Conservation (phyloP, 2,329 filamentous ascomycete species). For the Raffaelea albimanens region DNA sequence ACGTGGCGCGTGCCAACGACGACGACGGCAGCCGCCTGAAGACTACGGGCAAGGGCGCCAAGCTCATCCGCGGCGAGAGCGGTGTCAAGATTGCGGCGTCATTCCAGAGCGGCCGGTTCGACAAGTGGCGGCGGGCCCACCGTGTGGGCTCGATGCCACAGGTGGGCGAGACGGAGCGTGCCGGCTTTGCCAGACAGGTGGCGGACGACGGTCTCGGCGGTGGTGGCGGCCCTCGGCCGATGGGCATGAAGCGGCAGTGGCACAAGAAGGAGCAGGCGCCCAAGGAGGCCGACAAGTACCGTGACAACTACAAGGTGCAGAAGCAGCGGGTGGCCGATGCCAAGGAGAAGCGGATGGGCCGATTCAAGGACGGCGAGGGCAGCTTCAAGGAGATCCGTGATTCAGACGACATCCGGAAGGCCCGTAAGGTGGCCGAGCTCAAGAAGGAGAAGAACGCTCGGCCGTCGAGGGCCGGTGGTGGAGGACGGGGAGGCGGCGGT, state of each 20-base stretch:
- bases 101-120: constrained; percentile 90
- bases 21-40: constrained; percentile 68
- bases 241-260: constrained; percentile 42
- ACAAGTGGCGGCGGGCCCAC: constrained; percentile 82
- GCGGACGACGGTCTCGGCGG: constrained; percentile 3
- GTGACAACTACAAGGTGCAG: constrained; percentile 81
- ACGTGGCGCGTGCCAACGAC: constrained; percentile 85
- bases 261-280: constrained; percentile 83
- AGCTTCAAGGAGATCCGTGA: constrained; percentile 72
- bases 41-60: constrained; percentile 30
- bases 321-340: constrained; percentile 87
- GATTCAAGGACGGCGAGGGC: constrained; percentile 62
- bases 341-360: constrained; percentile 70
- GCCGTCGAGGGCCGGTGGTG: constrained; percentile 22
- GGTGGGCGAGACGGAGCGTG: constrained; percentile 70
- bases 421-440: constrained; percentile 66
- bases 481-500: constrained; percentile 1
- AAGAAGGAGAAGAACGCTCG: constrained; percentile 81
- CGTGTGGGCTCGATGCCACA: constrained; percentile 69
- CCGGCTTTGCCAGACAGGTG: constrained; percentile 22
- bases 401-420: constrained; percentile 76
- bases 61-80: constrained; percentile 76
- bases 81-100: constrained; percentile 92
- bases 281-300: constrained; percentile 84
- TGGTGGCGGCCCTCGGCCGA: constrained; percentile 15